phyloP scores from a whole-genome alignment of 352 stramenopile genomes.

The Pythium myriotylum region DNA sequence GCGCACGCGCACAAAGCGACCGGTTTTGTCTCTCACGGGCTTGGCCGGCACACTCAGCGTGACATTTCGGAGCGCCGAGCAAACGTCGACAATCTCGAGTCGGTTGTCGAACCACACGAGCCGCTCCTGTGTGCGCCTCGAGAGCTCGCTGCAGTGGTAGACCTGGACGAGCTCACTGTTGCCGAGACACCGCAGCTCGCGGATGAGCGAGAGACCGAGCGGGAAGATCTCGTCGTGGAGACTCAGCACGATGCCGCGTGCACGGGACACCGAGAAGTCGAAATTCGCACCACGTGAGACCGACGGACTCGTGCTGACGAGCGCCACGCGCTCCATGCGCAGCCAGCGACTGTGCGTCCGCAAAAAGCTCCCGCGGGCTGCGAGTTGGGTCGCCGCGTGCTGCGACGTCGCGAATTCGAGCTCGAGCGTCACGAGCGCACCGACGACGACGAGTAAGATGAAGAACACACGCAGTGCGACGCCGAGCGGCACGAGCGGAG shows the following conservation, averaged over 20 bases:
- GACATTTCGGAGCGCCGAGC: slow-evolving; percentile 27
- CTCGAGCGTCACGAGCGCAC: too few relatives aligned
- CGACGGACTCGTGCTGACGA: too few relatives aligned
- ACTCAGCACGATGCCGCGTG: slow-evolving; percentile 41
- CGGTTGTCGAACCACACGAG: slow-evolving; percentile 45
- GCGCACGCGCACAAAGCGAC: neutral
- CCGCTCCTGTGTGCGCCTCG: slow-evolving; percentile 31
- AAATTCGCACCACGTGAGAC: slow-evolving; percentile 30
- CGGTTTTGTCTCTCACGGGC: slow-evolving; percentile 3
- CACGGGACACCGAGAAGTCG: slow-evolving; percentile 27
- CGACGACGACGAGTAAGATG: too few relatives aligned
- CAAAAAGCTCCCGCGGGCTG: too few relatives aligned
- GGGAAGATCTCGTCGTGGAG: slow-evolving; percentile 48
- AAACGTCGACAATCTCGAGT: slow-evolving; percentile 72
- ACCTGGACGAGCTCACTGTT: slow-evolving; percentile 48
- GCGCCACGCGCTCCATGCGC: too few relatives aligned
- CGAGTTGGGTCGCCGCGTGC: too few relatives aligned
- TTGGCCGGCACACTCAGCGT: slow-evolving; percentile 29
- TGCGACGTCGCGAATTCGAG: too few relatives aligned
- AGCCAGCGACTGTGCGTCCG: too few relatives aligned
- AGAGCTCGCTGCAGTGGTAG: slow-evolving; percentile 56
- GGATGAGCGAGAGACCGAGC: slow-evolving; percentile 63
- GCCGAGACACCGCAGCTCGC: slow-evolving; percentile 46
- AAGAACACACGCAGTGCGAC: too few relatives aligned
- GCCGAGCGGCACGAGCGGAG: too few relatives aligned